Percentiles rank a stretch among this genome's conserved stretches.
Conservation (phyloP, 768 basidiomycete species). For the Lactarius pseudohatsudake region DNA sequence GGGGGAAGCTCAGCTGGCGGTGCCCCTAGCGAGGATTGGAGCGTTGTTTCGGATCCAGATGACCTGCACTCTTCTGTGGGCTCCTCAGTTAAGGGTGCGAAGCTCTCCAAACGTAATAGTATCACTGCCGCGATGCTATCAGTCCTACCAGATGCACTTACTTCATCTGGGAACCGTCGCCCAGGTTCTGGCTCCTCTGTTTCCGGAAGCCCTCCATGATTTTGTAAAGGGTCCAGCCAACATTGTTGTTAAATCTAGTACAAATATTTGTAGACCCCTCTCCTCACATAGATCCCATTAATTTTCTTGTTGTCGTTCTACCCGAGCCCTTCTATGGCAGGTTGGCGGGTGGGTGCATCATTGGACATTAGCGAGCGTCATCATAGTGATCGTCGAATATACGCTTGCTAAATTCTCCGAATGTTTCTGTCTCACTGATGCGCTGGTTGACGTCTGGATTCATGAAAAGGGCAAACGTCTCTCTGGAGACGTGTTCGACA, state of each 20-base stretch:
- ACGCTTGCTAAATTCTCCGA: constrained; percentile 86
- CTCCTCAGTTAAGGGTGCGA: constrained; percentile 35
- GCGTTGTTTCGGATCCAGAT: constrained; percentile 79
- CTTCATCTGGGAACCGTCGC: constrained; percentile 24
- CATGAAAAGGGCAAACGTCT: constrained; percentile 90
- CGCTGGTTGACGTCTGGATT: constrained; percentile 81
- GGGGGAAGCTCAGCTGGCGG: constrained; percentile 45
- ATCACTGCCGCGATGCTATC: constrained; percentile 30
- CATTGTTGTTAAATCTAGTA: constrained; percentile 1
- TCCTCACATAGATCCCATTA: constrained; percentile 15
- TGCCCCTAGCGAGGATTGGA: constrained; percentile 79
- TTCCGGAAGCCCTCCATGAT: constrained; percentile 19
- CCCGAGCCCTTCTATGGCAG: background rate
- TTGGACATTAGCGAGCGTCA: constrained; percentile 32
- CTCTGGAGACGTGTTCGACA: constrained; percentile 60
- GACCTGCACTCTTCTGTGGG: constrained; percentile 56
- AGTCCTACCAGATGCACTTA: constrained; percentile 29
- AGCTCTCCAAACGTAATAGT: constrained; percentile 47
- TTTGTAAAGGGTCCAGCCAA: background rate
- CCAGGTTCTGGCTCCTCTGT: constrained; percentile 23
- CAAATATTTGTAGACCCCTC: background rate
- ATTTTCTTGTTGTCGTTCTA: constrained; percentile 1
- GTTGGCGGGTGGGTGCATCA: constrained; percentile 19
- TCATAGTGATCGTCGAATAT: constrained; percentile 66
- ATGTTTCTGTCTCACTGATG: constrained; percentile 70